Evolutionary conservation across 2,329 filamentous ascomycete species (phyloP), one percentile per base, ranked within the genome.

Genomic region (Botrytis deweyae): DNA sequence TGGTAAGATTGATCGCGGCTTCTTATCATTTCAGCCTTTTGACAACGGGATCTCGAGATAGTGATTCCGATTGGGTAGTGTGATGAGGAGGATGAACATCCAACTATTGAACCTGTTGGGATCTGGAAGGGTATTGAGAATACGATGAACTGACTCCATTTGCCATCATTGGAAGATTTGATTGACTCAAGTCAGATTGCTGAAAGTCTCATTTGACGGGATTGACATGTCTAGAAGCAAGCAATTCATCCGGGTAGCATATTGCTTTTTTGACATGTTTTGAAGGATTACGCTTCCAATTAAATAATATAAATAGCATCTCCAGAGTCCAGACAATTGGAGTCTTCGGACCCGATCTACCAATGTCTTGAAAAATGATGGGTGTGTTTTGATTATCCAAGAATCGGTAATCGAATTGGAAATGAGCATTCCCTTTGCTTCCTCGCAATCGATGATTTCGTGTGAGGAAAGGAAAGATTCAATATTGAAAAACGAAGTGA

Each of bases 1-100:
- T 18, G n/a, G n/a, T 29, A 29, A 33, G 42, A 42, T 42, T 42
- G 38, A 29, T 29, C 29, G 38, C 38, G 61, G 36, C 9, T 44
- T 36, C 22, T 38, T 66, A 52, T 66, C 64, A 36, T 20, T 58
- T 68, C 46, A 55, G 46, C 36, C 49, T 68, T 67, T 68, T n/a
- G 16, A 29, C 49, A 36, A 58, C 46, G 65, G 65, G 36, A 58
- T 55, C 36, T 68, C 18, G 4, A 42, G 18, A 40, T 29, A 18
- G 12, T 14, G 36, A 58, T 68, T 55, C 65, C 65, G 46, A 68
- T 68, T 68, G 65, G 65, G 9, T 12, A 42, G 42, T 25, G 22
- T 33, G 63, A 33, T 29, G 36, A 40, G 36, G 46, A 38, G 25
- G 29, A 40, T 42, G 33, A 58, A 55, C 33, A 20, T 38, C 64